Evolutionary conservation across 2,329 filamentous ascomycete species (phyloP), one percentile per base, ranked within the genome.

Genomic region (Aspergillus puulaauensis): DNA sequence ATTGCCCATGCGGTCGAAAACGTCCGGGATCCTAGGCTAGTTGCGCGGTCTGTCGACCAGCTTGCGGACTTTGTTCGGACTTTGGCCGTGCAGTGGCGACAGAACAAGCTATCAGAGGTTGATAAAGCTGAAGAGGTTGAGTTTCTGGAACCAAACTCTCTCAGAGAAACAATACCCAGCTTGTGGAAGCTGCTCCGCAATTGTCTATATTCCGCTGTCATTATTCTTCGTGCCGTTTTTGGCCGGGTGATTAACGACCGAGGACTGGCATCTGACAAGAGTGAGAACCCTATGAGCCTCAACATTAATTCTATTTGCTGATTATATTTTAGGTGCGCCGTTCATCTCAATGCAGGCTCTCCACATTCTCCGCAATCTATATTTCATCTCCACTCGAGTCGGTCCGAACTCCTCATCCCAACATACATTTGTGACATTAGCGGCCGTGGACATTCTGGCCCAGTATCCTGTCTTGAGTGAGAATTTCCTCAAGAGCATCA

Each of bases 401-500:
- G 88, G 89, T 19, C 86, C 88, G 56, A 85, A 83, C 60, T 83
- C 86, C 1, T 96, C 96, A 67, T 90, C 93, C 54, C 89, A 91
- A 57, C 93, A 96, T 73, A 86, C 84, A 2, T 96, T 96, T 69
- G 88, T 91, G 24, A 91, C 92, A 66, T 82, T 96, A 21, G 86
- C 90, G 1, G 87, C 91, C 3, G 86, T 96, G 61, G 93, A 97
- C 72, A 86, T 92, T 40, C 82, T 96, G 5, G 82, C 88, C 8
- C 84, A 86, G n/a, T 89, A 90, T 65, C 83, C 88, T 0, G 77
- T 80, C 11, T 82, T 89, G 27, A 82, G 86, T 4, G 83, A 88
- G 59, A 79, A 82, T 19, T 90, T 96, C 65, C 76, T 96, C 23
- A 79, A 80, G 60, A 82, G 83, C 19, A 88, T 89, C 50, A 81